Base-by-base conservation (phyloP, 1,284 basidiomycete species). In the Naganishia cerealis region DNA sequence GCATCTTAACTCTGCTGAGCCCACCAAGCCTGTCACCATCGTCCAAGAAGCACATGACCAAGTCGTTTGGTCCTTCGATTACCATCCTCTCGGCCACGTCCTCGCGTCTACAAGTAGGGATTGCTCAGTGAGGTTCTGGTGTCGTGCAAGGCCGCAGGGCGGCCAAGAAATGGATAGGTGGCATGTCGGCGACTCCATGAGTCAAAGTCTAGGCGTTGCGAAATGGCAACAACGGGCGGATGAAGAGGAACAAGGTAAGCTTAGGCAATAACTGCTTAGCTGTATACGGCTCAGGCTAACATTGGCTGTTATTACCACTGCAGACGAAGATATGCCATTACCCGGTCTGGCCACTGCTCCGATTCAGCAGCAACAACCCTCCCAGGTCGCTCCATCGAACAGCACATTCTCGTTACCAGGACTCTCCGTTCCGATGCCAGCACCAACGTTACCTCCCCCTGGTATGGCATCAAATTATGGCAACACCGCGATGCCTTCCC, bases 111-210 rank as follows among this genome's bases (percentile, higher is more conserved):
- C 91, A 10, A 91, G 90, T 39, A 98, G 97, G 82, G 95, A 99
- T 82, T 93, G 96, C 80, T 96, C 94, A 13, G 96, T 95, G 16
- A 87, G 94, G 15, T 99, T 98, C 85, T 99, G 96, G 95, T 89
- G 89, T 66, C 87, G 95, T 89, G 56, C 93, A 87, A 0, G 82
- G 71, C 84, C 84, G 36, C 85, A 72, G 3, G 82, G 81, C 10
- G 81, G 85, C 9, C 85, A 88, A 76, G 90, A 90, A 59, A 87
- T 87, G 4, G 90, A 81, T 71, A 71, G 73, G 65, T 81, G 75
- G 73, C 80, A 81, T 69, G 69, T 80, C 6, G 79, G 79, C 5
- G 79, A 79, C 65, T 74, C 58, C 26, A 57, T 52, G 52, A 69
- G 67, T 52, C 63, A 79, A 56, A 70, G 63, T 10, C 72, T 76